phyloP scores from a whole-genome alignment of 2,329 filamentous ascomycete genomes.

The Aspergillus fijiensis region DNA sequence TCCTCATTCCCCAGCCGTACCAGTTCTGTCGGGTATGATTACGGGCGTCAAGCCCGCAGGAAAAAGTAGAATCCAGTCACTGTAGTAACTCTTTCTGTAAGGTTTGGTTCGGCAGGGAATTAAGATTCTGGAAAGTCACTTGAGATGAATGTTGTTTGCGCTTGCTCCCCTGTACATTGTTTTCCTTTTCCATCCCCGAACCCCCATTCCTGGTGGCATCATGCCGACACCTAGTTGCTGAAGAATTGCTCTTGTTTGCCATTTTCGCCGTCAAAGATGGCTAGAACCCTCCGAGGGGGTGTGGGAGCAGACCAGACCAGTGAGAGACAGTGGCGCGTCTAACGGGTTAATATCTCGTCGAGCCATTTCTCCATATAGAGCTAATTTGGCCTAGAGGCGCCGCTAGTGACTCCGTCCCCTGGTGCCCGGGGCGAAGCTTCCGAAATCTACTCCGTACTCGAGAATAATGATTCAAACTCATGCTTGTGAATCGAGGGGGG shows the following conservation, averaged over 20 bases:
- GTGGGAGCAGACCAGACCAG: background rate
- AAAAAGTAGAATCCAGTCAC: background rate
- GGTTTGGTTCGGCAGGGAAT: background rate
- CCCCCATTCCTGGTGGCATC: background rate
- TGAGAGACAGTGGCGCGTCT: background rate
- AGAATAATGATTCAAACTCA: background rate
- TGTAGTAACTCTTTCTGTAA: background rate
- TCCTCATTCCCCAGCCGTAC: background rate
- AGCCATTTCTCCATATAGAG: background rate
- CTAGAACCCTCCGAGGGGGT: background rate
- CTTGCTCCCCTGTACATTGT: background rate
- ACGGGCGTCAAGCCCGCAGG: background rate
- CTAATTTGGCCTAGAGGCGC: constrained; percentile 5
- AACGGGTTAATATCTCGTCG: background rate
- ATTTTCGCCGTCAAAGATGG: background rate
- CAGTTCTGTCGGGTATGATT: background rate
- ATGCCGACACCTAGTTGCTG: background rate
- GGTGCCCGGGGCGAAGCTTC: constrained; percentile 11
- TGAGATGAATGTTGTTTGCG: too few species aligned
- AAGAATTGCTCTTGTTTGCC: background rate
- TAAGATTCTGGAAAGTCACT: background rate
- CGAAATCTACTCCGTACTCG: background rate
- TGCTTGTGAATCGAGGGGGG: too few species aligned
- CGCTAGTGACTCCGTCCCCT: constrained; percentile 12
- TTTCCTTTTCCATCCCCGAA: background rate